Evolutionary conservation across 768 basidiomycete species (phyloP).

Genomic region (Cystoderma amianthinum): DNA sequence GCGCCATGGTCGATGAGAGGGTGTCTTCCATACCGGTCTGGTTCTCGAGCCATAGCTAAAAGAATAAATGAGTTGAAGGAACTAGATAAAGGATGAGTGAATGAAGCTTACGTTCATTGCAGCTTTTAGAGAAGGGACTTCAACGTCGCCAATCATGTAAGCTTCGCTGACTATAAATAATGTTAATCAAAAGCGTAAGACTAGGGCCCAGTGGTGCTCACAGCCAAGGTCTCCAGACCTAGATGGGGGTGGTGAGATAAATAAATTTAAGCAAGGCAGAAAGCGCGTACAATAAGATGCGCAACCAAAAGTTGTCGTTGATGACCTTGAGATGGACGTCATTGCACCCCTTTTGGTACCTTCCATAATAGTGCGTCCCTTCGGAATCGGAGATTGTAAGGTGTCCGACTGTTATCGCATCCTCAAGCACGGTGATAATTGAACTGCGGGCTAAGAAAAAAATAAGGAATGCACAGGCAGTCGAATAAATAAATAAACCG

Average conservation of each 20-base stretch:
- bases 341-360: slow-evolving; percentile 50
- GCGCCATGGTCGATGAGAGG: slow-evolving; percentile 49
- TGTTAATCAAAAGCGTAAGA: slow-evolving; percentile 5
- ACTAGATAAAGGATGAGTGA: slow-evolving; percentile 1
- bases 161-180: slow-evolving; percentile 57
- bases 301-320: slow-evolving; percentile 63
- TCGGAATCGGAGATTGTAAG: slow-evolving; percentile 57
- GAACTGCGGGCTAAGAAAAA: slow-evolving; percentile 46
- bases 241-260: no score
- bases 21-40: slow-evolving; percentile 50
- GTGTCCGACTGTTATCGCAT: slow-evolving; percentile 51
- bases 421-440: slow-evolving; percentile 49
- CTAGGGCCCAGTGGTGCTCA: slow-evolving; percentile 23
- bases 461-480: slow-evolving; percentile 2
- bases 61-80: slow-evolving; percentile 7
- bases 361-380: slow-evolving; percentile 54
- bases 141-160: slow-evolving; percentile 66
- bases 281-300: slow-evolving; percentile 49
- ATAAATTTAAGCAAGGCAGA: slow-evolving; percentile 7
- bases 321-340: slow-evolving; percentile 51
- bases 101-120: slow-evolving; percentile 51
- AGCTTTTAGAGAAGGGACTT: slow-evolving; percentile 51
- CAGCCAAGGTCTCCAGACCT: slow-evolving; percentile 61
- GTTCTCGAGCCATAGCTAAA: slow-evolving; percentile 63
- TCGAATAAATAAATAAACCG: slow-evolving; percentile 35